Conservation (phyloP, 805 yeast species). For the Starmerella vaccinii region DNA sequence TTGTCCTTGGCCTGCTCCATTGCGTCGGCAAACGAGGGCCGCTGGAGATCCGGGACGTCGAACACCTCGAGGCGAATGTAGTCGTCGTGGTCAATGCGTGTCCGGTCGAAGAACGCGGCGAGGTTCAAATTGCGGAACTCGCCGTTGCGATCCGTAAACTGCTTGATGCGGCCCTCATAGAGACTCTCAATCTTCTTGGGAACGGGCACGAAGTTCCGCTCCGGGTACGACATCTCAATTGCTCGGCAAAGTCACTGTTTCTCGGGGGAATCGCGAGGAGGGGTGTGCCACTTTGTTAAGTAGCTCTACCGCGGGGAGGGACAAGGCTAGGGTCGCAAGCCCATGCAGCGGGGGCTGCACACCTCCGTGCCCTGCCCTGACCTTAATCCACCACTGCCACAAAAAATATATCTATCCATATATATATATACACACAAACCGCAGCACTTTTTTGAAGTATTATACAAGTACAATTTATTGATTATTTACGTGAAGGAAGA, state of each 20-base stretch:
- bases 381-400: neutral
- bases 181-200: constrained; percentile 68
- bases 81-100: constrained; percentile 41
- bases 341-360: constrained; percentile 7
- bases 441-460: too few relatives aligned
- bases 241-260: neutral
- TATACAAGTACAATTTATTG: neutral
- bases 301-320: neutral
- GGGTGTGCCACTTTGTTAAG: neutral
- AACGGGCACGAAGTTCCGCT: constrained; percentile 44
- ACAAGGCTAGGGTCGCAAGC: neutral
- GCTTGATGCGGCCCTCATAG: constrained; percentile 62
- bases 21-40: constrained; percentile 57
- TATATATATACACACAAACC: too few relatives aligned
- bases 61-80: constrained; percentile 53
- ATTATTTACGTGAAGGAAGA: neutral
- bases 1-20: constrained; percentile 39
- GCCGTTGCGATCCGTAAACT: constrained; percentile 65
- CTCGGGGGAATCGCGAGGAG: neutral
- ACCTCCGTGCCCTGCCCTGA: neutral
- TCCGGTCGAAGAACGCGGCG: constrained; percentile 67
- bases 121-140: constrained; percentile 60
- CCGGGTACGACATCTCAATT: constrained; percentile 30
- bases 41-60: constrained; percentile 57
- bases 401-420: too few relatives aligned